These are phyloP conservation scores for Abrus pulchellus DNA, from an alignment of 306 rosid genomes.

Conservation along the genomic window DNA sequence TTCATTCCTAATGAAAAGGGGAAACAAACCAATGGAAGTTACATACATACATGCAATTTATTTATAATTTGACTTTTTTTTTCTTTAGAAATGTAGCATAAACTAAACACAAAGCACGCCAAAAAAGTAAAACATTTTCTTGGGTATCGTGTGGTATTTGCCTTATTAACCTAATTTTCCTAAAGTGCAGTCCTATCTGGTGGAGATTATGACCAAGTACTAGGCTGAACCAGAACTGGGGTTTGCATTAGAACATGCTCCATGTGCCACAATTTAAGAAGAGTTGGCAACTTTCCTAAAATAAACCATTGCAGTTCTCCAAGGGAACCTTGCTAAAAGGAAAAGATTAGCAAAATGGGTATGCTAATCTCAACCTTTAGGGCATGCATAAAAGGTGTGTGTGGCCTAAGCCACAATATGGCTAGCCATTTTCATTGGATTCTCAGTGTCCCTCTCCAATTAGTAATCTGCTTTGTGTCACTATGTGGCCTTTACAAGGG, in stretches of 20 bases:
- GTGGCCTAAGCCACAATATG: constrained; percentile 43
- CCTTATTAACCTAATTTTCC: constrained; percentile 40
- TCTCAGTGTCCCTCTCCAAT: constrained; percentile 54
- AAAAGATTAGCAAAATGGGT: constrained; percentile 41
- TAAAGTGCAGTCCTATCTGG: constrained; percentile 25
- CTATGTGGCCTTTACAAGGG: constrained; percentile 47
- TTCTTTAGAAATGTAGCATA: neutral
- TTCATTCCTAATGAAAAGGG: neutral
- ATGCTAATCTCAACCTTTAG: constrained; percentile 41
- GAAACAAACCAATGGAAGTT: neutral
- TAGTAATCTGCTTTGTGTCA: constrained; percentile 55
- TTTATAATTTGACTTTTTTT: neutral
- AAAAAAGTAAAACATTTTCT: constrained; percentile 31
- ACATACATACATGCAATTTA: neutral
- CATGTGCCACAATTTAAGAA: constrained; percentile 52
- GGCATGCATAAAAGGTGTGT: constrained; percentile 18
- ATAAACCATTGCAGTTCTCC: constrained; percentile 23
- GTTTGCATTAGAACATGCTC: constrained; percentile 47
- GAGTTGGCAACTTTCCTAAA: constrained; percentile 42
- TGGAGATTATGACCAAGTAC: constrained; percentile 38
- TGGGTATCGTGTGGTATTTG: constrained; percentile 2
- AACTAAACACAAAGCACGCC: neutral
- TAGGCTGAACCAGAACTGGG: constrained; percentile 5
- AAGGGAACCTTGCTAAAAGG: constrained; percentile 33
- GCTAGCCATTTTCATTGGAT: constrained; percentile 63